Evolutionary conservation across 1,284 basidiomycete species (phyloP), one percentile per base, ranked within the genome.

Genomic region (Fomitiporia mediterranea): DNA sequence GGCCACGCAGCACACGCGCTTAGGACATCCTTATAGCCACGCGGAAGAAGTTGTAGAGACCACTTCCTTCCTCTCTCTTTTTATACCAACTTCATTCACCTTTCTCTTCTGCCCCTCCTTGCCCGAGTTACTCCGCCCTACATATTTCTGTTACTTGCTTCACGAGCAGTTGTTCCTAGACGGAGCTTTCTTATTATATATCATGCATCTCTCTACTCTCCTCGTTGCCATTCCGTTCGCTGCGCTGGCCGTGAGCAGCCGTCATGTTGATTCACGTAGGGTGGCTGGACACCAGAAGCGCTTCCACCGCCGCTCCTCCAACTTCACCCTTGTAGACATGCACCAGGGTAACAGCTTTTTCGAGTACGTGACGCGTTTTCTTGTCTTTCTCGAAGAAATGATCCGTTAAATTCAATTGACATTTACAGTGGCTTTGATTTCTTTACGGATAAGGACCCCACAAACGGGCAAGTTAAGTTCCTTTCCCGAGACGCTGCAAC

Each of bases 391-490:
- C 35, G 4, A 3, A 40, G 32, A 23, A 37, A 43, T 32, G 34
- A 23, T 30, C 21, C 27, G 32, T 38, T 35, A 27, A 37, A 28
- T 42, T 37, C 47, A 43, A 55, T 40, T 27, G 15, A 54, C 40
- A 30, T 55, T 21, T 38, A 28, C 58, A 87, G 84, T 52, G 64
- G 76, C 44, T 89, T 82, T 81, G 66, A 80, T 40, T 88, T 84
- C 72, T 86, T 80, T 69, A 73, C 72, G n/a, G 68, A 61, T 6
- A 15, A 67, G 6, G 88, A 91, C 66, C 88, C 88, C 2, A 90
- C 88, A 0, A 68, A 79, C 55, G 88, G 86, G 21, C 68, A 69
- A 35, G 86, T 88, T 39, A 72, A 77, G 46, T 90, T 81, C 67
- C 69, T 79, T 60, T 69, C 65, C 47, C 67, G 70, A 58, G 65